Conservation (phyloP, 176 grass and related monocot genomes). For the Juncus inflexus region DNA sequence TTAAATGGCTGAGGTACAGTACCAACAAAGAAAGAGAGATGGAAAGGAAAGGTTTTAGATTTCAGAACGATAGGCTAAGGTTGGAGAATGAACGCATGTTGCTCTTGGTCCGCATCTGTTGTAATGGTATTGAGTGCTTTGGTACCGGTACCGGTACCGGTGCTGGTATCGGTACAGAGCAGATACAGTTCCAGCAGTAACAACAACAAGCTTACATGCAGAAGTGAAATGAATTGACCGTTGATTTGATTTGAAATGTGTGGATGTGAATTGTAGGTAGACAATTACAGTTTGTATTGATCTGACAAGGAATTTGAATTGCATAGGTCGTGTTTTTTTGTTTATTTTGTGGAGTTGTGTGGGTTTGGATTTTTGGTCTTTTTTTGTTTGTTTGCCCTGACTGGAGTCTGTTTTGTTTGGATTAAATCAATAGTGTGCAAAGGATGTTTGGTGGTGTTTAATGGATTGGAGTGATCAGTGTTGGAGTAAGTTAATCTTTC, state of each 20-base stretch:
- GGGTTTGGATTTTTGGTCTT: too few relatives aligned
- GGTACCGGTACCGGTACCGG: too few relatives aligned
- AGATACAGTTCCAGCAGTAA: constrained; percentile 1
- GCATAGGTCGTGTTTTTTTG: too few relatives aligned
- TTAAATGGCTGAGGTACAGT: constrained; percentile 78
- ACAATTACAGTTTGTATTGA: neutral
- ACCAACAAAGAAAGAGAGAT: constrained; percentile 67
- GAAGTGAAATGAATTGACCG: constrained; percentile 10
- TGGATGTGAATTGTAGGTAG: constrained; percentile 15
- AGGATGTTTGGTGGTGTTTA: too few relatives aligned
- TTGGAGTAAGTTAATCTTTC: too few relatives aligned
- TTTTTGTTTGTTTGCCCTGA: too few relatives aligned
- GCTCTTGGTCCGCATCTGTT: constrained; percentile 44
- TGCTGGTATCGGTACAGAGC: neutral
- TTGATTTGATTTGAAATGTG: neutral
- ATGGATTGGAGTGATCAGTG: too few relatives aligned
- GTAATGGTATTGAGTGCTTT: constrained; percentile 20
- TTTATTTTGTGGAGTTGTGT: too few relatives aligned
- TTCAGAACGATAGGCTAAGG: constrained; percentile 47
- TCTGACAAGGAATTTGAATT: too few relatives aligned
- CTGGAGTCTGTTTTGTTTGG: too few relatives aligned
- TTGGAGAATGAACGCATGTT: constrained; percentile 68
- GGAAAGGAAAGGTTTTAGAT: constrained; percentile 39
- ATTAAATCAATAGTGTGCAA: too few relatives aligned
- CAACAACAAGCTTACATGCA: neutral